Conservation (phyloP, 2,329 filamentous ascomycete species). For the Claviceps quebecensis region DNA sequence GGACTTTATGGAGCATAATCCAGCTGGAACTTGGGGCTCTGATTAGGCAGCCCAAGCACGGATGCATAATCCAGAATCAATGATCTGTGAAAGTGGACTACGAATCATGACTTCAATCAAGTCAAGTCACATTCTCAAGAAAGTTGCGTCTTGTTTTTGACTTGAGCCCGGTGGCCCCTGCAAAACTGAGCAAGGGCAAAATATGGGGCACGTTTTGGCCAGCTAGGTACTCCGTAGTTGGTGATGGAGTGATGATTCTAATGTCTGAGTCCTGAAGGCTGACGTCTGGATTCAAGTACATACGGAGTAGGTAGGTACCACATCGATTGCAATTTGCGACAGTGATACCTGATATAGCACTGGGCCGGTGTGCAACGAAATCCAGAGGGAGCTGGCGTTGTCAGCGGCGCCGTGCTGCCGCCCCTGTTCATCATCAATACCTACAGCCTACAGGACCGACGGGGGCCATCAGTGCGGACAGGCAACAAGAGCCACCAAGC, state of each 20-base stretch:
- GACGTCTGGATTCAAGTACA: neutral
- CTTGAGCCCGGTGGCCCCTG: neutral
- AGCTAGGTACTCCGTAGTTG: neutral
- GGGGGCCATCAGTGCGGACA: neutral
- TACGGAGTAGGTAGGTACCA: too few relatives aligned
- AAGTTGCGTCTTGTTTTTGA: neutral
- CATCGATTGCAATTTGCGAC: neutral
- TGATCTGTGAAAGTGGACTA: neutral
- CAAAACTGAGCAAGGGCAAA: neutral
- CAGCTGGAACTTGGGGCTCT: neutral
- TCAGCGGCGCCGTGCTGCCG: constrained; percentile 1
- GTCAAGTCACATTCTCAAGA: neutral
- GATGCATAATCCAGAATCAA: neutral
- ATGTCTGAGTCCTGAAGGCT: too few relatives aligned
- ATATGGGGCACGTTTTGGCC: neutral
- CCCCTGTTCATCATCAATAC: neutral
- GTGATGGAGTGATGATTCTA: neutral
- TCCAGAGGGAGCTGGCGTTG: neutral
- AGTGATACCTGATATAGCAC: neutral
- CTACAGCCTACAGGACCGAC: neutral
- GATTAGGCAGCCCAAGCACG: neutral
- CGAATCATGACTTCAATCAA: neutral
- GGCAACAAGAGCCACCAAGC: neutral
- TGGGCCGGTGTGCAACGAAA: neutral
- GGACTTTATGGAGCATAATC: neutral